Conservation (phyloP, 768 basidiomycete genomes). For the Gloeostereum incarnatum region DNA sequence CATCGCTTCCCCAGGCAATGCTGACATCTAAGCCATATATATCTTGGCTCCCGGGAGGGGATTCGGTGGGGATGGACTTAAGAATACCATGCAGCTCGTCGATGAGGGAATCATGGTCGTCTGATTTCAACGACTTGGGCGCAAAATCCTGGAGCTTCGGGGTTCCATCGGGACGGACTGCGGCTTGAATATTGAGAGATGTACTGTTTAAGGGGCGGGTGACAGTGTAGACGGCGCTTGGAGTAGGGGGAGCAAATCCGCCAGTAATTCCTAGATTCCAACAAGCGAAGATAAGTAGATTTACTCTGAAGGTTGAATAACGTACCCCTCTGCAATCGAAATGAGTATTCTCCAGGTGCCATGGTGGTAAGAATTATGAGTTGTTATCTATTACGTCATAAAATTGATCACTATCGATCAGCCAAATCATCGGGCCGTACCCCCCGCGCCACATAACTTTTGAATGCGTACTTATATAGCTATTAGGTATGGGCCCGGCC, state of each 20-base stretch:
- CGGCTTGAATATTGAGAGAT: conserved; percentile 34
- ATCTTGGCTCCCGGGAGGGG: conserved; percentile 54
- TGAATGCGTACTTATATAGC: too few relatives aligned
- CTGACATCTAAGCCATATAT: conserved; percentile 65
- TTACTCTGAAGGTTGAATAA: not conserved
- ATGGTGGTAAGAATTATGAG: too few relatives aligned
- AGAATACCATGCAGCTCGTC: conserved; percentile 42
- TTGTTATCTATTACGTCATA: too few relatives aligned
- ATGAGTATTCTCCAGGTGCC: conserved; percentile 6
- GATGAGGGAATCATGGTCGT: not conserved
- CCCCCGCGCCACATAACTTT: too few relatives aligned
- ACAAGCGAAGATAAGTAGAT: not conserved
- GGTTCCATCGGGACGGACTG: conserved; percentile 39
- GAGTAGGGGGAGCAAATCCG: conserved; percentile 65
- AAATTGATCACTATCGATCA: too few relatives aligned
- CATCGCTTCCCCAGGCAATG: conserved; percentile 49
- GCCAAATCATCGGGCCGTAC: too few relatives aligned
- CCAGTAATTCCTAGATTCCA: conserved; percentile 56
- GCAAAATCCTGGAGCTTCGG: conserved; percentile 20
- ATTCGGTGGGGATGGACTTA: conserved; percentile 44
- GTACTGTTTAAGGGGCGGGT: conserved; percentile 25
- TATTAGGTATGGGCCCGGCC: too few relatives aligned
- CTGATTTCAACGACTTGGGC: not conserved
- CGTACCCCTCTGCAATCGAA: conserved; percentile 7
- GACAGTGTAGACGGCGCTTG: conserved; percentile 44